phyloP scores from a whole-genome alignment of 106 monocot species.

The Phalaenopsis equestris region DNA sequence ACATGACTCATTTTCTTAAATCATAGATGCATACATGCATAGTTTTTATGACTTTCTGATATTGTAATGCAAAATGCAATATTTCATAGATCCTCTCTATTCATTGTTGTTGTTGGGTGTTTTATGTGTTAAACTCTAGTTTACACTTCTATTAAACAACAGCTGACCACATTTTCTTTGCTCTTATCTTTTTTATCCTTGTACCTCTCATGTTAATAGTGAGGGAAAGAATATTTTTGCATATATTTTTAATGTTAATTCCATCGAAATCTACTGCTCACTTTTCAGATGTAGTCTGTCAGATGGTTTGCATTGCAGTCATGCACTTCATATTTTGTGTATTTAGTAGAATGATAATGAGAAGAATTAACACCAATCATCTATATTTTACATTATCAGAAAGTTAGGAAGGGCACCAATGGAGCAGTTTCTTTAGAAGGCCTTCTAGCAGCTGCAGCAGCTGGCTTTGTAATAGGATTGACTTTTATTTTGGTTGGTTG shows the following conservation, averaged over 20 bases:
- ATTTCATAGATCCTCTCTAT: too few relatives aligned
- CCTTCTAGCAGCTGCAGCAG: slow-evolving; percentile 57
- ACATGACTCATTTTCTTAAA: too few relatives aligned
- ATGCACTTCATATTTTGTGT: background rate
- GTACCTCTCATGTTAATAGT: background rate
- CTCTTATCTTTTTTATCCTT: background rate
- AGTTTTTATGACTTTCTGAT: too few relatives aligned
- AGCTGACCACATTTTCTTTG: background rate
- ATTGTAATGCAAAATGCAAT: too few relatives aligned
- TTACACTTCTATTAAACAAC: background rate
- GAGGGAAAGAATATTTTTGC: background rate
- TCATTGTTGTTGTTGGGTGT: background rate
- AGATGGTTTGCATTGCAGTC: background rate
- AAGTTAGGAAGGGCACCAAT: slow-evolving; percentile 78
- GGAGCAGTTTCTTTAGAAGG: slow-evolving; percentile 67
- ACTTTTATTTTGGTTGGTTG: slow-evolving; percentile 40
- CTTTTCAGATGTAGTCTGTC: slow-evolving; percentile 1
- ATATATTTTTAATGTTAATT: background rate
- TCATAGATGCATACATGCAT: too few relatives aligned
- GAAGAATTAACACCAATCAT: background rate
- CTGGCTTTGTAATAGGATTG: slow-evolving; percentile 68
- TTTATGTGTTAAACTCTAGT: background rate
- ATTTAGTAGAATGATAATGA: background rate
- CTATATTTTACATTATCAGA: slow-evolving; percentile 27
- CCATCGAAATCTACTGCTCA: background rate